Evolutionary conservation across 106 monocot species (phyloP).

Genomic region (Apostasia shenzhenica): DNA sequence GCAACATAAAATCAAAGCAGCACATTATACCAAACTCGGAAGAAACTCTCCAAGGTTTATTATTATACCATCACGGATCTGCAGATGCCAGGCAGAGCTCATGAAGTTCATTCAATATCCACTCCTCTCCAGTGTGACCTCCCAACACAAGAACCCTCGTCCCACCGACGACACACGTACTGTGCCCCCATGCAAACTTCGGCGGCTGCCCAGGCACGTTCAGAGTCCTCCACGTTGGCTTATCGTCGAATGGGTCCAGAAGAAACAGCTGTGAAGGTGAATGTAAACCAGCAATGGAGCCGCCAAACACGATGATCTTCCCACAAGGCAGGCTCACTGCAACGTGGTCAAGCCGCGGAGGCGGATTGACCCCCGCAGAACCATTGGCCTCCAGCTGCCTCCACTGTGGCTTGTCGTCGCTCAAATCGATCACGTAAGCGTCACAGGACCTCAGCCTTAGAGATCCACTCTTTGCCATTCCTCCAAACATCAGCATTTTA

Average conservation of each 20-base stretch:
- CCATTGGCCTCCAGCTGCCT: slow-evolving; percentile 58
- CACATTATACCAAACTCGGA: neutral
- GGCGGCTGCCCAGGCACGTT: slow-evolving; percentile 81
- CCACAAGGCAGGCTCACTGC: slow-evolving; percentile 86
- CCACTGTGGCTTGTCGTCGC: slow-evolving; percentile 67
- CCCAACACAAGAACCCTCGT: slow-evolving; percentile 83
- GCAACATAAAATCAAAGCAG: no score
- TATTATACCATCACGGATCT: slow-evolving; percentile 9
- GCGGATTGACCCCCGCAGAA: slow-evolving; percentile 38
- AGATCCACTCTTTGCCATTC: slow-evolving; percentile 84
- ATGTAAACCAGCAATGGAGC: slow-evolving; percentile 86
- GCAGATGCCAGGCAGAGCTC: slow-evolving; percentile 74
- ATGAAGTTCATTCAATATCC: slow-evolving; percentile 86
- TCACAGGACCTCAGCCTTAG: slow-evolving; percentile 73
- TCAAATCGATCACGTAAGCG: slow-evolving; percentile 68
- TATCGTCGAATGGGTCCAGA: slow-evolving; percentile 68
- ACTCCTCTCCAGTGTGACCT: slow-evolving; percentile 85
- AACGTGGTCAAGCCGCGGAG: slow-evolving; percentile 85
- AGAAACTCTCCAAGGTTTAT: neutral
- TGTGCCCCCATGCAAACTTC: slow-evolving; percentile 93
- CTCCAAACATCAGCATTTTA: slow-evolving; percentile 86
- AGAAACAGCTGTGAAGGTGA: slow-evolving; percentile 78
- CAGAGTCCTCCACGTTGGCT: slow-evolving; percentile 74
- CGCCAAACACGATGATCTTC: slow-evolving; percentile 81
- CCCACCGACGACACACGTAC: slow-evolving; percentile 91